Base-by-base conservation (phyloP, 2,329 filamentous ascomycete genomes). In the Penicillium polonicum region DNA sequence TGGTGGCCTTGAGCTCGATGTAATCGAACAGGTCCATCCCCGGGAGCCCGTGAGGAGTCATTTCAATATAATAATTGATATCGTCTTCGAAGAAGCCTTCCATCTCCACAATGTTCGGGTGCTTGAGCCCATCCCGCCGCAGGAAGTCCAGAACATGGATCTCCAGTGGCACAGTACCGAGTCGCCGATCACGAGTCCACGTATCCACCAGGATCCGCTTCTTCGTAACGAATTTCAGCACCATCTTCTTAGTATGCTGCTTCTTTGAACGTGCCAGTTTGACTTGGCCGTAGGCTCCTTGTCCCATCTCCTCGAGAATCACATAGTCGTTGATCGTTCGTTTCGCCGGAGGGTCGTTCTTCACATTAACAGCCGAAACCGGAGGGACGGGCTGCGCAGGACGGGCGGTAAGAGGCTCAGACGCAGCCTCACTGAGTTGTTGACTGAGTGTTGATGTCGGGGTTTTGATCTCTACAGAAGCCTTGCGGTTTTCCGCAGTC, bases 21-120 rank as follows among this genome's bases (percentile, higher is more conserved):
- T 99, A 99, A 76, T 99, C 94, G 70, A 99, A 99, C 2, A 99
- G 83, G 74, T 99, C 94, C 92, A 99, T 97, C 13, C 94, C 94
- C 0, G 94, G 94, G 38, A 97, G 81, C 1, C 94, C 94, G 68
- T 97, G 94, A 0, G 94, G 94, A 15, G 90, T 83, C 75, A 97
- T 99, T 74, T 97, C 94, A 66, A 99, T 99, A 75, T 99, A 99
- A 77, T 99, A 99, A 71, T 99, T 97, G 65, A 80, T 65, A 55
- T 81, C 78, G 36, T 82, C 79, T 62, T 88, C 85, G 68, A 88
- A 88, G 72, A 88, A 88, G 51, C 86, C 85, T 50, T 83, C 81
- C 85, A 88, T 88, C 68, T 87, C 85, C 43, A 88, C 85, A 60
- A 88, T 88, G 61, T 88, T 88, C 2, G 83, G 80, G 68, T 88